phyloP scores from a whole-genome alignment of 108 stramenopile species.

The Seminavis robusta region DNA sequence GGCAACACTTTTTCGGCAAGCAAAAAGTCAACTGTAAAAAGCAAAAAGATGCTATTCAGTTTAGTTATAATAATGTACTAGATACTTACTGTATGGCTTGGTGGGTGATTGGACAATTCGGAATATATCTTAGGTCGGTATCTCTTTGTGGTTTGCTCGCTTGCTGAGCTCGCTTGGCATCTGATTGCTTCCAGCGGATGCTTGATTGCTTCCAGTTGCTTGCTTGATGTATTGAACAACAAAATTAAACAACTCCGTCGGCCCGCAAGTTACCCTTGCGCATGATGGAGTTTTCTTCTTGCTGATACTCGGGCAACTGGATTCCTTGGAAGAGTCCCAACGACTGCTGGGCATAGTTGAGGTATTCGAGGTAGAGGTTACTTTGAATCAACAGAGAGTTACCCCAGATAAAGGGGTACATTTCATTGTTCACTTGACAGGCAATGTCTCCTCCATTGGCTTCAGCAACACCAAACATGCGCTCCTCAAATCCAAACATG shows the following conservation, averaged over 20 bases:
- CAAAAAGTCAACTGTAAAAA: too few species aligned
- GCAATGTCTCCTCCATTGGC: slow-evolving; percentile 38
- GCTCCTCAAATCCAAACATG: slow-evolving; percentile 81
- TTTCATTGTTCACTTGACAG: slow-evolving; percentile 54
- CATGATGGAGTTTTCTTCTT: slow-evolving; percentile 24
- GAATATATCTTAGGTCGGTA: too few species aligned
- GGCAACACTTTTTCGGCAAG: too few species aligned
- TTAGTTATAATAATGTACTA: too few species aligned
- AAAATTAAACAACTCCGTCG: slow-evolving; percentile 75
- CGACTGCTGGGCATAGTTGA: slow-evolving; percentile 63
- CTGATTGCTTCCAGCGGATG: too few species aligned
- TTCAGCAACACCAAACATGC: slow-evolving; percentile 73
- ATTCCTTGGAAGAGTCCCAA: slow-evolving; percentile 41
- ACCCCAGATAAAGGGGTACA: slow-evolving; percentile 69
- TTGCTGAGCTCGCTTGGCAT: too few species aligned
- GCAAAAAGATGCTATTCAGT: too few species aligned
- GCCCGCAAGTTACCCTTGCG: slow-evolving; percentile 82
- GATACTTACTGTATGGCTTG: too few species aligned
- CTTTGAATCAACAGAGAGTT: slow-evolving; percentile 40
- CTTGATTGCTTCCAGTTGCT: too few species aligned
- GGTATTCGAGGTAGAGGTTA: slow-evolving; percentile 56
- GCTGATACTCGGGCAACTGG: slow-evolving; percentile 36
- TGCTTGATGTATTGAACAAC: too few species aligned
- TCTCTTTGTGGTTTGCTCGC: too few species aligned
- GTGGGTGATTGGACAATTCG: too few species aligned